phyloP scores from a whole-genome alignment of 192 early-diverging fungal species.

The Coemansia sp. region DNA sequence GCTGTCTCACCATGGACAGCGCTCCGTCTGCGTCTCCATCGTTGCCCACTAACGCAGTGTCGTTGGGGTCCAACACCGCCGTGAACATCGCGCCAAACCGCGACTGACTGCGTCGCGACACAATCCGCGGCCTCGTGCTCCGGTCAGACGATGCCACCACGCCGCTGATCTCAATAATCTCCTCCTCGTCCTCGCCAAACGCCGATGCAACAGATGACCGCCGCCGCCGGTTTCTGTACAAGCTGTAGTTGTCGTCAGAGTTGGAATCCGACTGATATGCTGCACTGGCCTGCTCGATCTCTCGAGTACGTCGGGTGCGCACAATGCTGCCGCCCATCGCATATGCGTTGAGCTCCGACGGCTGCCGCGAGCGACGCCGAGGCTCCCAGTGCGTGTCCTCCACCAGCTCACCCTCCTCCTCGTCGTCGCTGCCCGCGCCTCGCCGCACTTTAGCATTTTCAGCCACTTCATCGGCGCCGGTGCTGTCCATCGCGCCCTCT shows the following conservation, averaged over 20 bases:
- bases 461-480: not conserved
- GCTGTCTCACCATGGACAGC: not conserved
- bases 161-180: slow-evolving; percentile 45
- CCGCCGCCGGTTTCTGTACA: not conserved
- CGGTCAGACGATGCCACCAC: slow-evolving; percentile 17
- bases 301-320: slow-evolving; percentile 33
- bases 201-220: slow-evolving; percentile 8
- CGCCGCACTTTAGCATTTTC: not conserved
- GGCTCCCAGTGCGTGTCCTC: slow-evolving; percentile 40
- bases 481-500: slow-evolving; percentile 3
- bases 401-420: slow-evolving; percentile 49
- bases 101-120: slow-evolving; percentile 46
- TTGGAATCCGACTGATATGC: slow-evolving; percentile 12
- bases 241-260: slow-evolving; percentile 3
- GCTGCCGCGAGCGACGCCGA: slow-evolving; percentile 17
- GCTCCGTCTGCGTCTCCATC: not conserved
- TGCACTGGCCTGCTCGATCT: slow-evolving; percentile 11
- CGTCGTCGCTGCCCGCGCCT: slow-evolving; percentile 9
- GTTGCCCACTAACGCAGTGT: not conserved
- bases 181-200: slow-evolving; percentile 22
- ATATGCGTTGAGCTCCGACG: slow-evolving; percentile 31
- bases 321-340: slow-evolving; percentile 50
- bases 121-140: slow-evolving; percentile 22
- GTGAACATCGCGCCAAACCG: slow-evolving; percentile 48
- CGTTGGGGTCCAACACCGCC: slow-evolving; percentile 12